Evolutionary conservation across 208 protist genomes (phyloP), one percentile per base, ranked within the genome.

Genomic region (Jaenimonas drosophilae): DNA sequence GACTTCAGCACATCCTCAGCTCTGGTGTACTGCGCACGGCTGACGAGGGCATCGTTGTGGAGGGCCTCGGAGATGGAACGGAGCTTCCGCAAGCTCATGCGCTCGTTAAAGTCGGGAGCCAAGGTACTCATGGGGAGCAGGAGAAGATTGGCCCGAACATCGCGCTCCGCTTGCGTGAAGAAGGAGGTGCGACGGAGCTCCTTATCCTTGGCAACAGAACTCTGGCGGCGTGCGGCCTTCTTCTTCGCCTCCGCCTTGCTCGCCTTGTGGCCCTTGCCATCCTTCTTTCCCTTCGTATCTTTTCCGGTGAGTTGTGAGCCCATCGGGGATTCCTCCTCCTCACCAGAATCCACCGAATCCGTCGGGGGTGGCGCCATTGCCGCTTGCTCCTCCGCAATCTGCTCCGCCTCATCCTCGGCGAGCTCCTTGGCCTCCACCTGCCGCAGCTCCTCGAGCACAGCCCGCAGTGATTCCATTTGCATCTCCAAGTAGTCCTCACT

Each of bases 61-160:
- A 74, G 48, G 7, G 41, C 40, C 11, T 30, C 32, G 19, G 48
- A 32, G 28, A 68, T 31, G 24, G 2, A 7, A 46, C 55, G 59
- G 11, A 74, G 51, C n/a, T 37, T 48, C 11, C 32, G 5, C 28
- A 74, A 48, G 6, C 47, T 41, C 29, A 74, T 60, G 17, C 33
- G 1, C 1, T 11, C 45, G 9, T 17, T 11, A 24, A 9, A 9
- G 54, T 27, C 9, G 37, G 14, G 23, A 11, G 7, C 16, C 7
- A 25, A 42, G 39, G 43, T 54, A 64, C 26, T 65, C 55, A 20
- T 42, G n/a, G 37, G 37, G 7, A 20, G 37, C 37, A 42, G 37
- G 16, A 42, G 37, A 11, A 42, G 16, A 11, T 42, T 17, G n/a
- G 9, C 37, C n/a, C 6, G 37, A 21, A 20, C 16, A 11, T 6